Percentiles rank a stretch among this genome's conserved stretches.
phyloP scores from a whole-genome alignment of 139 green algal genomes.

The Asterochloris sp. region DNA sequence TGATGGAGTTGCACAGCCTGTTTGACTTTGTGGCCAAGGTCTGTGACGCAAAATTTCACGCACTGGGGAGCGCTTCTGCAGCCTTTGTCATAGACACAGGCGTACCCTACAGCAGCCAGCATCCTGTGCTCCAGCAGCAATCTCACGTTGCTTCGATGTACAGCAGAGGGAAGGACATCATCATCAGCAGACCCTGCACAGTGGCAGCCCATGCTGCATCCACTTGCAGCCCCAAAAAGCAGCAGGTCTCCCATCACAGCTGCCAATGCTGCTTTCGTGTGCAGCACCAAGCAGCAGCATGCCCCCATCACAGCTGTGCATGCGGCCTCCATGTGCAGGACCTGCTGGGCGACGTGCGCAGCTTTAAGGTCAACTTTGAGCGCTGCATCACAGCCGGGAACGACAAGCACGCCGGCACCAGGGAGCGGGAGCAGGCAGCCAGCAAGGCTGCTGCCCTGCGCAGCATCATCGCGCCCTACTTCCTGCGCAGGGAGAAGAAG shows the following conservation, averaged over 20 bases:
- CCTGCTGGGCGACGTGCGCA: slow-evolving; percentile 53
- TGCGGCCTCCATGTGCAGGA: slow-evolving; percentile 22
- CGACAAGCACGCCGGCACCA: slow-evolving; percentile 51
- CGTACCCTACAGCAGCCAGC: too few species aligned
- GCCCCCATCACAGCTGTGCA: too few species aligned
- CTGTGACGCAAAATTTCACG: neutral
- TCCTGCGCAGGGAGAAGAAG: slow-evolving; percentile 89
- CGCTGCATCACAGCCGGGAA: slow-evolving; percentile 51
- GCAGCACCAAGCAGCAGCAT: too few species aligned
- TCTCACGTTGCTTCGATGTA: too few species aligned
- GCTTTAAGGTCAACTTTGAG: slow-evolving; percentile 61
- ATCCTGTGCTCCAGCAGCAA: too few species aligned
- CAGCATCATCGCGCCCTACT: slow-evolving; percentile 62
- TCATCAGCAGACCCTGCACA: too few species aligned
- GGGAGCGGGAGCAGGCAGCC: slow-evolving; percentile 52
- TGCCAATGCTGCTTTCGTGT: too few species aligned
- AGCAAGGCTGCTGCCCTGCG: slow-evolving; percentile 59
- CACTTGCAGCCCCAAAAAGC: too few species aligned
- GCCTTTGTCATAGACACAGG: neutral
- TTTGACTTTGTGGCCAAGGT: slow-evolving; percentile 74
- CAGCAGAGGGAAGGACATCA: too few species aligned
- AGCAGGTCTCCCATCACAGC: too few species aligned
- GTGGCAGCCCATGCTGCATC: too few species aligned
- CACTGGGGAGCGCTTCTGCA: neutral
- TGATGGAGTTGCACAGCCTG: slow-evolving; percentile 86